Conservation (phyloP, 257 asterid species). For the Solanum rostratum region DNA sequence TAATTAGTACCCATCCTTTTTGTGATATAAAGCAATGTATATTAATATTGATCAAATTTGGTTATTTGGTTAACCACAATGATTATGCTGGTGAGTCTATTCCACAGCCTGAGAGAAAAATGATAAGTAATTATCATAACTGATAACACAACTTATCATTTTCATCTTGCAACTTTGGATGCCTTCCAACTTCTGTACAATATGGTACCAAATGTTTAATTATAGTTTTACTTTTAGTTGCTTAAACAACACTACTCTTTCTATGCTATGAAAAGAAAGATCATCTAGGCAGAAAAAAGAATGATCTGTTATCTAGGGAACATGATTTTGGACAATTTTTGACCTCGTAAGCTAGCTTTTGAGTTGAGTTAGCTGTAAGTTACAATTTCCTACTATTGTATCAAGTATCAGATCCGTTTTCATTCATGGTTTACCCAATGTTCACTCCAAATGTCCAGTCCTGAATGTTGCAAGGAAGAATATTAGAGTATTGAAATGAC, state of each 20-base stretch:
- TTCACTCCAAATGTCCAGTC: not conserved
- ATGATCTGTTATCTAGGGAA: not conserved
- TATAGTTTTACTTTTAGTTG: not conserved
- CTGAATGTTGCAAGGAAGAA: not conserved
- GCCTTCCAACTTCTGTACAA: not conserved
- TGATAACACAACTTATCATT: not conserved
- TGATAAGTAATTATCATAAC: not conserved
- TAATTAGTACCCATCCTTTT: not conserved
- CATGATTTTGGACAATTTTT: not conserved
- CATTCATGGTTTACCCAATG: not conserved
- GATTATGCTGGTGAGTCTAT: not conserved
- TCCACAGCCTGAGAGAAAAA: not conserved
- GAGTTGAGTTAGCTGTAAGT: not conserved
- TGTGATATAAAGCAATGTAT: not conserved
- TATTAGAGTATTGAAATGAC: not conserved
- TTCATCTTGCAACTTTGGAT: not conserved
- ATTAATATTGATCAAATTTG: not conserved
- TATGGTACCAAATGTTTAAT: not conserved
- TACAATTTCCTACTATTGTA: not conserved
- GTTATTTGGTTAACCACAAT: slow-evolving; percentile 5
- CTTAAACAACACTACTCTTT: not conserved
- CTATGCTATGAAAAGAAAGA: not conserved
- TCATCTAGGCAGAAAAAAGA: not conserved
- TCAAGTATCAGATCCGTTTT: not conserved
- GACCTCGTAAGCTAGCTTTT: not conserved